Evolutionary conservation across 169 alveolate species (phyloP), one percentile per base, ranked within the genome.

Genomic region (Eimeria maxima): DNA sequence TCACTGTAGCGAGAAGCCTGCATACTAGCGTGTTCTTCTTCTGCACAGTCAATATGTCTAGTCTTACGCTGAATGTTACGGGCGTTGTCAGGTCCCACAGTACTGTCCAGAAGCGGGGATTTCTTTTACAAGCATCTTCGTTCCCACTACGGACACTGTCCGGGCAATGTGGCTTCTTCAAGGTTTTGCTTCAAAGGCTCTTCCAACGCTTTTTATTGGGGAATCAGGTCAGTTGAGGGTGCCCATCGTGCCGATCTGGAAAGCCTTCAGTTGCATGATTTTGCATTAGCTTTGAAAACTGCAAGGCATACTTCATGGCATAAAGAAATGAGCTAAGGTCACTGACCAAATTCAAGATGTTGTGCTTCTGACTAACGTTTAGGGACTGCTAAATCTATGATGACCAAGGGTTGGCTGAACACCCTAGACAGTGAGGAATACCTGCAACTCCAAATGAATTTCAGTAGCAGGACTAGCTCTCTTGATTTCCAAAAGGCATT

Each of bases 61-160:
- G 87, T 0, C 65, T 4, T 0, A 20, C 44, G 87, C 42, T 76
- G 4, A n/a, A 20, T 45, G 63, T 60, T 86, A 14, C 60, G 50
- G 45, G 7, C 33, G 57, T 47, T 13, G 16, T 24, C 93, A 86
- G 95, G 55, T 90, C 24, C 95, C 95, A n/a, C 71, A 90, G 73
- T 90, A 90, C 63, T 67, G 94, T 47, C 98, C 99, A 57, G 98
- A 98, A 50, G 95, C 95, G 65, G 99, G 98, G 86, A 97, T 98
- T 47, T 97, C 98, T 90, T 99, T 98, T 98, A 98, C 99, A 53
- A 97, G 98, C 96, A 98, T 99, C 90, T 97, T 99, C 38, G 99
- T 99, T 42, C 99, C 99, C 33, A 99, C 99, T 53, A 98, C 97
- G 55, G 99, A 98, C 95, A 99, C 99, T 6, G 97, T 96, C 95